phyloP scores from a whole-genome alignment of 73 alveolate genomes.

The Paraurostyla sp. region DNA sequence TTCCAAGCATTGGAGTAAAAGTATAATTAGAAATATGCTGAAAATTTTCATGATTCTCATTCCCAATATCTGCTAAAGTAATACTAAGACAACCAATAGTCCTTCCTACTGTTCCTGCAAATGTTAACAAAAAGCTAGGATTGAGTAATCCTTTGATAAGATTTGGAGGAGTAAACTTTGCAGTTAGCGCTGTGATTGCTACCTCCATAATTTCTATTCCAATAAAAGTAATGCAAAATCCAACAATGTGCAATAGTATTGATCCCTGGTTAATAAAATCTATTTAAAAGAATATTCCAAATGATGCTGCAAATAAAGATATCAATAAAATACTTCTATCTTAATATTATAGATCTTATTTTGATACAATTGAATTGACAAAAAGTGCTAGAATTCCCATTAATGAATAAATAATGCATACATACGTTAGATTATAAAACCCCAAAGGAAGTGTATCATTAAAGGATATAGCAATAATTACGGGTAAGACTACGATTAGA shows the following conservation, averaged over 20 bases:
- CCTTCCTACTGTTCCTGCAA: conserved; percentile 57
- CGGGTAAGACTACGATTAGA: conserved; percentile 4
- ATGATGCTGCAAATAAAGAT: conserved; percentile 14
- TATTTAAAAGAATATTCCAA: conserved; percentile 20
- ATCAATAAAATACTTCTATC: background rate
- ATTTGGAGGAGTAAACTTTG: conserved; percentile 43
- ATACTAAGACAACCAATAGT: conserved; percentile 31
- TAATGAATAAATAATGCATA: conserved; percentile 28
- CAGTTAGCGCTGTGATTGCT: conserved; percentile 51
- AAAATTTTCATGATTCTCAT: background rate
- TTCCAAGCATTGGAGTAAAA: background rate
- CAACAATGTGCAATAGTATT: conserved; percentile 1
- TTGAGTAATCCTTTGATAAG: background rate
- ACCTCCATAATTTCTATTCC: conserved; percentile 56
- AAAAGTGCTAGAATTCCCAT: conserved; percentile 51
- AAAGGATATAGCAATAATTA: conserved; percentile 3
- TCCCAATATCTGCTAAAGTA: conserved; percentile 35
- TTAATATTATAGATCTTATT: background rate
- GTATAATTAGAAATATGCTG: conserved; percentile 6
- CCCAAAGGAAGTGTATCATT: background rate
- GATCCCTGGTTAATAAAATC: conserved; percentile 25
- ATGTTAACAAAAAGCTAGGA: conserved; percentile 54
- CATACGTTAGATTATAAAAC: background rate
- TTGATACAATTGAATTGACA: background rate
- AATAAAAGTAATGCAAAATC: conserved; percentile 38